Evolutionary conservation across 371 early-diverging fungal species (phyloP), one percentile per base, ranked within the genome.

Genomic region (Mucor sp.): DNA sequence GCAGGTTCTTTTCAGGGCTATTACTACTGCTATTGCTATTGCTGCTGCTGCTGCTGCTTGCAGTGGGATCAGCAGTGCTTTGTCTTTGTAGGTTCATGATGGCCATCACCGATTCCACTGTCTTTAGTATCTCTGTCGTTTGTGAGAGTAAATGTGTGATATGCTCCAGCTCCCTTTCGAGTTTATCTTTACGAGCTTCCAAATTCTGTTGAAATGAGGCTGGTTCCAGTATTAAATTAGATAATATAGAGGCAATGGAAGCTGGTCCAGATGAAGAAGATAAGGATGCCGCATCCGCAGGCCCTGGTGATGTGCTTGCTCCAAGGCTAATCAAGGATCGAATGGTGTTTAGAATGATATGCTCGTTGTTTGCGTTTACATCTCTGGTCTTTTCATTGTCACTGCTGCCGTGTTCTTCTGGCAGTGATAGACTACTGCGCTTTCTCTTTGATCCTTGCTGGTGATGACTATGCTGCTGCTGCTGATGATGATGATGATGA

Each of bases 151-250:
- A 50, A 0, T 39, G 15, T 4, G 72, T 77, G 58, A 81, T 72
- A 15, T 74, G 75, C 4, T 74, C 69, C 15, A 79, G 69, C 61
- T 81, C 78, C 57, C 70, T 63, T 60, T 75, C 67, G 14, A 81
- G 63, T 27, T 73, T 60, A 4, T 79, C 74, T 57, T 71, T 67
- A 44, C 74, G 65, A 19, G 48, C n/a, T 55, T 77, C 72, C 41
- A 81, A 47, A 8, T 39, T 64, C 12, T 75, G 60, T 37, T 74
- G 58, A 5, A 80, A 67, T 11, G 59, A 63, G 3, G 64, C 44
- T 39, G 77, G 80, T 27, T 81, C 72, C 7, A 77, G 60, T 23
- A 77, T 37, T 32, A 72, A 61, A 17, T 37, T 63, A 2, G 69
- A 66, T 48, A 73, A 43, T 17, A 66, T 19, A 8, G 68, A 21